These are phyloP conservation scores for Aspergillus eucalypticola DNA, from an alignment of 2,329 filamentous ascomycete genomes.

Conservation along the genomic window DNA sequence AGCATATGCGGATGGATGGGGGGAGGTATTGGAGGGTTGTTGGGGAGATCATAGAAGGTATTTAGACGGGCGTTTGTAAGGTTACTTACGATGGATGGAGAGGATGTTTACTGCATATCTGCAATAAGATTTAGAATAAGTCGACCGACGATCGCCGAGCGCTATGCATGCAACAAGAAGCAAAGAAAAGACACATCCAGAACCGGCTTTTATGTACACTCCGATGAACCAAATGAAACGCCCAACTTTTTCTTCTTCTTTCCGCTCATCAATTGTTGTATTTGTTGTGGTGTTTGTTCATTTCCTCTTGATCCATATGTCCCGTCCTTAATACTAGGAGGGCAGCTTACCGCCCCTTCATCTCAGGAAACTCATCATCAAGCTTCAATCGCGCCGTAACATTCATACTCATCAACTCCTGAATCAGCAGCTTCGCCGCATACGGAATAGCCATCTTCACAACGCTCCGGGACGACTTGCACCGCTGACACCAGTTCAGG, in stretches of 20 bases:
- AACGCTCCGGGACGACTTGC: constrained; percentile 79
- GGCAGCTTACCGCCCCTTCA: constrained; percentile 34
- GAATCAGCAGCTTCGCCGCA: constrained; percentile 91
- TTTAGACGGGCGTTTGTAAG: too few relatives aligned
- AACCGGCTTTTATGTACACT: not conserved
- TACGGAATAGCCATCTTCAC: constrained; percentile 96
- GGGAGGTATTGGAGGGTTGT: constrained; percentile 44
- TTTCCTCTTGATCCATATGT: too few relatives aligned
- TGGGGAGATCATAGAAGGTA: constrained; percentile 1
- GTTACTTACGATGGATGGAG: too few relatives aligned
- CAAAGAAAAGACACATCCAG: constrained; percentile 8
- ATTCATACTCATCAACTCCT: constrained; percentile 98
- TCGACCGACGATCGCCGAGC: constrained; percentile 20
- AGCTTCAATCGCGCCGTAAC: constrained; percentile 89
- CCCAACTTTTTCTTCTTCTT: constrained; percentile 2
- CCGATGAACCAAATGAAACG: constrained; percentile 1
- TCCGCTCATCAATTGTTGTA: not conserved
- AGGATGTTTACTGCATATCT: too few relatives aligned
- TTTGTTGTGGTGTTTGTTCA: not conserved
- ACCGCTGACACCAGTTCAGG: constrained; percentile 90
- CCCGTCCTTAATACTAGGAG: not conserved
- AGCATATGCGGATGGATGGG: constrained; percentile 41
- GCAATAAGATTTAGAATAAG: not conserved
- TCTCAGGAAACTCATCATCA: constrained; percentile 83
- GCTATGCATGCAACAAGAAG: constrained; percentile 27